phyloP scores from a whole-genome alignment of 345 rosid genomes.

The Euclidium syriacum region DNA sequence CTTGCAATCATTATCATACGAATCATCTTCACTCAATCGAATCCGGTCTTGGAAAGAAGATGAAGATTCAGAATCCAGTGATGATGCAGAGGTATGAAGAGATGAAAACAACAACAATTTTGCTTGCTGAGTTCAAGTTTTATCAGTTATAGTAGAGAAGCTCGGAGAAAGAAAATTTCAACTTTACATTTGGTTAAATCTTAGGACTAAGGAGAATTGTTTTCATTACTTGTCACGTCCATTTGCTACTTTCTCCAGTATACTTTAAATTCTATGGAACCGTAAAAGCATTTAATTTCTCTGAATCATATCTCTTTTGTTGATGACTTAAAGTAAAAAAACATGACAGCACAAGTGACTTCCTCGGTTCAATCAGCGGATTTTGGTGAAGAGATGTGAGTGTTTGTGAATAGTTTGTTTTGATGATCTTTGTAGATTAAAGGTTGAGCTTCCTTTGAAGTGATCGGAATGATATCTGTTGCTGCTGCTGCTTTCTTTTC shows the following conservation, averaged over 20 bases:
- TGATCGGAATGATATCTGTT: slow-evolving; percentile 16
- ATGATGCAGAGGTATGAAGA: slow-evolving; percentile 22
- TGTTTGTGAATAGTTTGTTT: slow-evolving; percentile 35
- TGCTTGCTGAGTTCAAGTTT: slow-evolving; percentile 3
- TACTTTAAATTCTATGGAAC: background rate
- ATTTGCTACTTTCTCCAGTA: slow-evolving; percentile 3
- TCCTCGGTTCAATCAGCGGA: slow-evolving; percentile 29
- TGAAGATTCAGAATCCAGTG: slow-evolving; percentile 15
- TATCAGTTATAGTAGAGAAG: background rate
- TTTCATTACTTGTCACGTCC: background rate
- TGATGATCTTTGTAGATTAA: slow-evolving; percentile 48
- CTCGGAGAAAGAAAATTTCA: background rate
- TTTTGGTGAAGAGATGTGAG: slow-evolving; percentile 32
- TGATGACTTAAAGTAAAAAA: background rate
- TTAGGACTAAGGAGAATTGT: background rate
- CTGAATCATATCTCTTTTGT: background rate
- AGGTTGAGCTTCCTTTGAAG: slow-evolving; percentile 48
- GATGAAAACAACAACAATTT: slow-evolving; percentile 1
- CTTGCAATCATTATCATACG: slow-evolving; percentile 51
- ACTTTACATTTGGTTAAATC: background rate
- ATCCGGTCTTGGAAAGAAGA: slow-evolving; percentile 11
- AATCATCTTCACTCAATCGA: slow-evolving; percentile 24
- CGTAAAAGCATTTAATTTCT: background rate
- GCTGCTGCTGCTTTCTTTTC: slow-evolving; percentile 43
- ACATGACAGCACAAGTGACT: background rate